Percentiles rank a stretch among this genome's conserved stretches.
phyloP scores from a whole-genome alignment of 2,329 filamentous ascomycete species.

The Bimuria novae-zelandiae region DNA sequence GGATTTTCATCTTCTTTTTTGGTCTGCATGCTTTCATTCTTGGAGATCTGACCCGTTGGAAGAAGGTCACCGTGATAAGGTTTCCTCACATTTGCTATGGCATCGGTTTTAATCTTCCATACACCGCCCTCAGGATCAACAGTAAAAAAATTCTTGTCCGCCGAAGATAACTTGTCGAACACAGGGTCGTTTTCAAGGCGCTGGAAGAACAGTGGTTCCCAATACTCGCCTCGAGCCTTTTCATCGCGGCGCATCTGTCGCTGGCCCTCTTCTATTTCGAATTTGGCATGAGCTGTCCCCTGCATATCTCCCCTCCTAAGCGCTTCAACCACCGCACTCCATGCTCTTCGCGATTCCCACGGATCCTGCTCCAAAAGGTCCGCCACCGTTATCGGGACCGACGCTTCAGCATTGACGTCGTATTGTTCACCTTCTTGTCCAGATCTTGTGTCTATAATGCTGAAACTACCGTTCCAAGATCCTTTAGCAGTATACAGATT shows the following conservation, averaged over 20 bases:
- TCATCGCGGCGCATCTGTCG: conserved; percentile 49
- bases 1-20: background rate
- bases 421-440: conserved; percentile 45
- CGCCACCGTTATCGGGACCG: conserved; percentile 26
- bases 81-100: conserved; percentile 24
- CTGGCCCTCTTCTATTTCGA: conserved; percentile 45
- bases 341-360: conserved; percentile 52
- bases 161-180: conserved; percentile 29
- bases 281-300: conserved; percentile 36
- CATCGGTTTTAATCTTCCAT: conserved; percentile 38
- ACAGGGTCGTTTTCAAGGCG: conserved; percentile 32
- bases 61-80: conserved; percentile 37
- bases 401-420: conserved; percentile 30
- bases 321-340: conserved; percentile 47
- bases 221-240: conserved; percentile 41
- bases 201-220: conserved; percentile 49
- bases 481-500: conserved; percentile 48
- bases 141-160: conserved; percentile 26
- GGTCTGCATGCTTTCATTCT: background rate
- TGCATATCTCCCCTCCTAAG: conserved; percentile 51
- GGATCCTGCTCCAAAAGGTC: conserved; percentile 48
- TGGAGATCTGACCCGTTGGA: conserved; percentile 27
- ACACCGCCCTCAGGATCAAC: conserved; percentile 33
- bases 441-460: conserved; percentile 40
- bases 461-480: conserved; percentile 49